phyloP scores from a whole-genome alignment of 257 asterid genomes.

The Sherardia arvensis region DNA sequence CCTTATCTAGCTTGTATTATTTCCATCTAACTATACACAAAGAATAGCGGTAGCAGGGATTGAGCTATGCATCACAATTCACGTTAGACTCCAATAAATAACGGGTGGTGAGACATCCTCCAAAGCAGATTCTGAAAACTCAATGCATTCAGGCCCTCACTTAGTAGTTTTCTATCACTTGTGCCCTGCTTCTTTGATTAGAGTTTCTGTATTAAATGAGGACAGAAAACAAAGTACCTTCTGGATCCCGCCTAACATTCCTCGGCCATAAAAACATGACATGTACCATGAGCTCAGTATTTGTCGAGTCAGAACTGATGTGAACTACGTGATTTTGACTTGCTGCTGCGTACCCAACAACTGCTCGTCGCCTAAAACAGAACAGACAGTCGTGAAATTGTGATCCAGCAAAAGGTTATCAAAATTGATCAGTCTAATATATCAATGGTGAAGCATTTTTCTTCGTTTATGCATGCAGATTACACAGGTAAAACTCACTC shows the following conservation, averaged over 20 bases:
- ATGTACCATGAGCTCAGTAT: background rate
- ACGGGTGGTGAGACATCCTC: slow-evolving; percentile 12
- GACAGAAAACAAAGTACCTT: slow-evolving; percentile 19
- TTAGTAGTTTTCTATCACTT: background rate
- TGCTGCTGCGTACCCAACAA: slow-evolving; percentile 60
- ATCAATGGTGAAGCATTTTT: background rate
- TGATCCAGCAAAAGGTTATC: slow-evolving; percentile 2
- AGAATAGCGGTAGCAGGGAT: slow-evolving; percentile 8
- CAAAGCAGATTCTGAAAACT: slow-evolving; percentile 9
- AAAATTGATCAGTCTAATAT: background rate
- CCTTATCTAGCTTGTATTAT: background rate
- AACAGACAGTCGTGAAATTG: background rate
- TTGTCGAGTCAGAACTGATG: slow-evolving; percentile 18
- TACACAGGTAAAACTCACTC: slow-evolving; percentile 36
- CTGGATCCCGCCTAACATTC: slow-evolving; percentile 8
- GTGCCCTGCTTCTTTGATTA: background rate
- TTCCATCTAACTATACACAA: slow-evolving; percentile 16
- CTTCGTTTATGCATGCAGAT: background rate
- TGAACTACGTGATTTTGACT: slow-evolving; percentile 30
- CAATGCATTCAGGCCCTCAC: slow-evolving; percentile 1
- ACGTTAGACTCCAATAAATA: slow-evolving; percentile 8
- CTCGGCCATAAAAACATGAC: slow-evolving; percentile 4
- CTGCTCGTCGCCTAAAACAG: slow-evolving; percentile 38
- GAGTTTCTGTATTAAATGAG: background rate
- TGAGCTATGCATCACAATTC: slow-evolving; percentile 4